A percentile compares a stretch with the other conserved stretches of the same genome.
phyloP scores from a whole-genome alignment of 768 basidiomycete species.

The Naganishia kalamii region DNA sequence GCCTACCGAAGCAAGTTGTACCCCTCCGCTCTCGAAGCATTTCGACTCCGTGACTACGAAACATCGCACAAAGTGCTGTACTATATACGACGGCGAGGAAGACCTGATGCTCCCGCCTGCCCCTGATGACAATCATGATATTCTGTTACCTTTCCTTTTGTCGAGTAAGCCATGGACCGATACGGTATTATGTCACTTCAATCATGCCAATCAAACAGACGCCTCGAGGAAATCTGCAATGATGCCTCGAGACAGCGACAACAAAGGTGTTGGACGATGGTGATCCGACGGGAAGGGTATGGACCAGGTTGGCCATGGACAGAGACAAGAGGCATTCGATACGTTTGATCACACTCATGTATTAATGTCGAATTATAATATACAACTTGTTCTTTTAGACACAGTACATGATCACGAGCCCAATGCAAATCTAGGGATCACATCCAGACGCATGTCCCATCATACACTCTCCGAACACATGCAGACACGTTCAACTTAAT shows the following conservation, averaged over 20 bases:
- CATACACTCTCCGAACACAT: background rate
- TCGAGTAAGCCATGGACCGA: no score
- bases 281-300: no score
- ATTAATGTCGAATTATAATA: constrained; percentile 14
- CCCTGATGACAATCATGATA: constrained; percentile 1
- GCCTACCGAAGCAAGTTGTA: no score
- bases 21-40: no score
- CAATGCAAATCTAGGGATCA: background rate
- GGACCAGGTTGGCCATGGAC: no score
- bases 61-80: no score
- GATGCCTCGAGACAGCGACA: no score
- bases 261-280: no score
- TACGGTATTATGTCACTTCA: background rate
- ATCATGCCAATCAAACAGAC: background rate
- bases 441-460: background rate
- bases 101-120: background rate
- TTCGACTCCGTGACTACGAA: no score
- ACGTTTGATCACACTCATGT: background rate
- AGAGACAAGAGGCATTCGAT: background rate
- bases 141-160: background rate
- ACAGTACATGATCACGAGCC: background rate
- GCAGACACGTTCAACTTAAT: background rate
- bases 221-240: no score
- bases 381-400: constrained; percentile 1
- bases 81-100: no score